These are phyloP conservation scores for Thermomucor indicae-seudaticae DNA, from an alignment of 371 early-diverging fungal genomes.

Conservation along the genomic window DNA sequence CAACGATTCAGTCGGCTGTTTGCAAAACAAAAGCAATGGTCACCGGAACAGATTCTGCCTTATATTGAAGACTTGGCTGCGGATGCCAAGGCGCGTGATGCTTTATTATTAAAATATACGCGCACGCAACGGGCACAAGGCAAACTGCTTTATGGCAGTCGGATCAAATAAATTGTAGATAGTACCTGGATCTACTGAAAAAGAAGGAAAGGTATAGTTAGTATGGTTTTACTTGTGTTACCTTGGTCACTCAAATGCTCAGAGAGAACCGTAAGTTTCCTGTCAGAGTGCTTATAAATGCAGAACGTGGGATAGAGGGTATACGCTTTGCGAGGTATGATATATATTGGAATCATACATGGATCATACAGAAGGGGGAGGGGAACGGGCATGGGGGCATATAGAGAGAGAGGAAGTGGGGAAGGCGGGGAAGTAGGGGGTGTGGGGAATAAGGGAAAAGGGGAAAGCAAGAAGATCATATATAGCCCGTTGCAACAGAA, in stretches of 20 bases:
- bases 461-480: not conserved
- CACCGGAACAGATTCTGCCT: conserved; percentile 44
- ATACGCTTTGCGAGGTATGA: too few relatives aligned
- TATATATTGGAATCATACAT: too few relatives aligned
- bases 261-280: too few relatives aligned
- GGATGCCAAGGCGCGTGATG: conserved; percentile 44
- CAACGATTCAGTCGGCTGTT: conserved; percentile 50
- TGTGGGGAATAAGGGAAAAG: not conserved
- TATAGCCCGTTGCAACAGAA: conserved; percentile 1
- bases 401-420: too few relatives aligned
- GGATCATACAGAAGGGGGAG: too few relatives aligned
- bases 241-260: too few relatives aligned
- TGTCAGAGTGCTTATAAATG: too few relatives aligned
- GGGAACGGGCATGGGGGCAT: too few relatives aligned
- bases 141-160: conserved; percentile 27
- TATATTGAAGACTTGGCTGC: conserved; percentile 50
- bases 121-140: conserved; percentile 21
- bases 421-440: too few relatives aligned
- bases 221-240: too few relatives aligned
- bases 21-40: conserved; percentile 47
- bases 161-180: conserved; percentile 31
- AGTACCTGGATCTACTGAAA: not conserved
- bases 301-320: too few relatives aligned
- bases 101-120: conserved; percentile 46
- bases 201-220: not conserved